phyloP scores from a whole-genome alignment of 768 basidiomycete species.

The Ephemerocybe angulata region DNA sequence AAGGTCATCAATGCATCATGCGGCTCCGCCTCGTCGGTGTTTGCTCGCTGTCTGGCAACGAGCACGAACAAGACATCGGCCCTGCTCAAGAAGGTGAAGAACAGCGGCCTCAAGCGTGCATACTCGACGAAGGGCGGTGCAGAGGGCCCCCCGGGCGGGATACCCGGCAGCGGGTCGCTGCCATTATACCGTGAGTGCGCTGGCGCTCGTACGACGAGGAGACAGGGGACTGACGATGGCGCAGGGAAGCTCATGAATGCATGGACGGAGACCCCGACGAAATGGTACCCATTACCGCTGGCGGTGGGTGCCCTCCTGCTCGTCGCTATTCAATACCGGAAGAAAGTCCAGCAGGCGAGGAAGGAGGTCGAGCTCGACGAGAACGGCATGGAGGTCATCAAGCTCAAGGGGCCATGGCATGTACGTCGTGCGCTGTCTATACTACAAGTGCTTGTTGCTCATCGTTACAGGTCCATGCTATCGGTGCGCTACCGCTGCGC shows the following conservation, averaged over 20 bases:
- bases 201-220: neutral
- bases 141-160: constrained; percentile 15
- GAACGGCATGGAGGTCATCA: constrained; percentile 76
- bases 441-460: neutral
- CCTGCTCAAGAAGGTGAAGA: constrained; percentile 42
- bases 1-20: constrained; percentile 49
- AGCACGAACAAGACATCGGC: constrained; percentile 53
- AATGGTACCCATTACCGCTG: constrained; percentile 93
- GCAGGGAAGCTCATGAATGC: constrained; percentile 67
- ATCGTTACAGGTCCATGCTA: constrained; percentile 78
- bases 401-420: constrained; percentile 90
- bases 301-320: constrained; percentile 89
- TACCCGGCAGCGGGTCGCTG: constrained; percentile 23
- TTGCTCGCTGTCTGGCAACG: constrained; percentile 50
- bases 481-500: constrained; percentile 90
- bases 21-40: constrained; percentile 44
- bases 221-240: neutral
- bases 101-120: constrained; percentile 32
- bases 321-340: constrained; percentile 71
- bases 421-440: constrained; percentile 40
- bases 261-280: constrained; percentile 85
- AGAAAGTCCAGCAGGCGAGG: constrained; percentile 43
- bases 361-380: constrained; percentile 77
- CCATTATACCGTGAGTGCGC: constrained; percentile 51
- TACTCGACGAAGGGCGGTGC: constrained; percentile 37